Percentiles rank a stretch among this genome's conserved stretches.
Evolutionary conservation across 148 eudicot genomes (phyloP).

Genomic region (Fagopyrum homotropicum): DNA sequence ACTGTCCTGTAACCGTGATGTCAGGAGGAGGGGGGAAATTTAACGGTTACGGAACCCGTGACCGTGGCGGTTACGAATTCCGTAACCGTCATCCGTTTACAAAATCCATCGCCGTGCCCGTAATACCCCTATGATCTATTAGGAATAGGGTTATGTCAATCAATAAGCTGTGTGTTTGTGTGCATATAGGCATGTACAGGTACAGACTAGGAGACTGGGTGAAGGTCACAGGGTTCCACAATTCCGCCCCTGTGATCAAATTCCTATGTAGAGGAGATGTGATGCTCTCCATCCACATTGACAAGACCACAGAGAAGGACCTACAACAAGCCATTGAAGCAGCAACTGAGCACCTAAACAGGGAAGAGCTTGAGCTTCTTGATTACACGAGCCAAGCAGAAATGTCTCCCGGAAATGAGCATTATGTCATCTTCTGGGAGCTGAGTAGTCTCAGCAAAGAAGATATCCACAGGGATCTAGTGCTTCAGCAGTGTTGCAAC

Average conservation of each 20-base stretch:
- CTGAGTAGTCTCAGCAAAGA: slow-evolving; percentile 24
- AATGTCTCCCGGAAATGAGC: slow-evolving; percentile 29
- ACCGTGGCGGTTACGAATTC: too few species aligned
- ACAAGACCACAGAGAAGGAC: slow-evolving; percentile 73
- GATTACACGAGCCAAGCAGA: slow-evolving; percentile 58
- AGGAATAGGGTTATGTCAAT: too few species aligned
- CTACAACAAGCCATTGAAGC: slow-evolving; percentile 45
- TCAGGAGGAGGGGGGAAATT: too few species aligned
- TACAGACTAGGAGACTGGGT: slow-evolving; percentile 63
- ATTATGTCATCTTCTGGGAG: slow-evolving; percentile 63
- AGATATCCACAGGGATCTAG: slow-evolving; percentile 3
- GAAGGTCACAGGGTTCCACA: slow-evolving; percentile 51
- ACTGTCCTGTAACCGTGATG: too few species aligned
- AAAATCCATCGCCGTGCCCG: too few species aligned
- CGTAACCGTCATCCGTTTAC: too few species aligned
- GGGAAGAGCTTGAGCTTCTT: slow-evolving; percentile 38
- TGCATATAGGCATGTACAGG: slow-evolving; percentile 47
- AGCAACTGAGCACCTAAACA: slow-evolving; percentile 29
- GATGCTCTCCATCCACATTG: slow-evolving; percentile 49
- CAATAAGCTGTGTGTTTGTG: neutral
- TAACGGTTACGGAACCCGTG: too few species aligned
- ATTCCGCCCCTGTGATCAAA: slow-evolving; percentile 57
- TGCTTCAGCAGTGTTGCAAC: slow-evolving; percentile 40
- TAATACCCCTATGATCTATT: too few species aligned
- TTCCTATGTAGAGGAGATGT: slow-evolving; percentile 52